phyloP scores from a whole-genome alignment of 305 asterid genomes.

The Fraxinus nigra region DNA sequence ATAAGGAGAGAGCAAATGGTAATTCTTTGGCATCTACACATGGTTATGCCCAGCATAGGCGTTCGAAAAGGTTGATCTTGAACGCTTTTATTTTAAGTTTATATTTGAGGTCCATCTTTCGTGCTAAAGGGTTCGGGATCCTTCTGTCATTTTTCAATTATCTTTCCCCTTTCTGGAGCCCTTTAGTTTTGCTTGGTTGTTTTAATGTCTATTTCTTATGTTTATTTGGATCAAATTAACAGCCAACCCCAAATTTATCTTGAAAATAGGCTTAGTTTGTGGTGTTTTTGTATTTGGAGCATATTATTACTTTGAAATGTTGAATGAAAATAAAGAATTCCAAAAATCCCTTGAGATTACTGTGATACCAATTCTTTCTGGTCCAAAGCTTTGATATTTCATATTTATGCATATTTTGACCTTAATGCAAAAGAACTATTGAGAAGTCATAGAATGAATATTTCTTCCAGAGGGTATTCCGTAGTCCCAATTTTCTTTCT shows the following conservation, averaged over 20 bases:
- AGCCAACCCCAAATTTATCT: background rate
- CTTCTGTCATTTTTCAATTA: background rate
- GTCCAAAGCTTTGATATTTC: background rate
- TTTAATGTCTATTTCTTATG: background rate
- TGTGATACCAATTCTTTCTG: background rate
- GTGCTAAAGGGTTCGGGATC: background rate
- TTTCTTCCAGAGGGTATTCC: background rate
- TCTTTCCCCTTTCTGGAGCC: background rate
- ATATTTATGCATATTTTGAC: background rate
- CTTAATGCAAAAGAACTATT: background rate
- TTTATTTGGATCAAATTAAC: background rate
- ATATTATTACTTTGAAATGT: background rate
- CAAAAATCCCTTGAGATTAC: background rate
- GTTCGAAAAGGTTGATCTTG: slow-evolving; percentile 46
- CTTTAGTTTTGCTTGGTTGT: background rate
- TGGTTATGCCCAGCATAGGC: slow-evolving; percentile 44
- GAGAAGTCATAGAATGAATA: background rate
- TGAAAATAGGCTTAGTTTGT: background rate
- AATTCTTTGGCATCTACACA: slow-evolving; percentile 23
- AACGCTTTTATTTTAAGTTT: background rate
- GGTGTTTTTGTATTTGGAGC: background rate
- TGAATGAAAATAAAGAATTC: background rate
- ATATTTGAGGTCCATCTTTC: background rate
- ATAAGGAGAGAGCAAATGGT: slow-evolving; percentile 32
- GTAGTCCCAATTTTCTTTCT: background rate